These are phyloP conservation scores for Arthrobotrys musiformis DNA, from an alignment of 2,329 filamentous ascomycete species.

Conservation along the genomic window DNA sequence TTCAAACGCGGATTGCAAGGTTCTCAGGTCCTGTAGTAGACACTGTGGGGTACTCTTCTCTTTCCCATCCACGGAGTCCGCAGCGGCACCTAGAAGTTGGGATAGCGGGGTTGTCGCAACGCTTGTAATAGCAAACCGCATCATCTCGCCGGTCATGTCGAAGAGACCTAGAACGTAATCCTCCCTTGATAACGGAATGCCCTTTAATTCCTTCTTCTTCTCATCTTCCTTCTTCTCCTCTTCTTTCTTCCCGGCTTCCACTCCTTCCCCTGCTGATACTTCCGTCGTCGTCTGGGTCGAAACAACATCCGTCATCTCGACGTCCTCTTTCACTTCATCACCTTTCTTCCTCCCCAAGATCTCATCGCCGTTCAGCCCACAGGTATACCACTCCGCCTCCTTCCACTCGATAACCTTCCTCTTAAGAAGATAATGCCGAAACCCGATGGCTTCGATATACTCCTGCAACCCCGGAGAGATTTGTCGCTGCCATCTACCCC, in stretches of 20 bases:
- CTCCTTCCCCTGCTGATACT: background rate
- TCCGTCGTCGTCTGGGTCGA: background rate
- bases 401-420: conserved; percentile 74
- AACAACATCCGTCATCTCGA: conserved; percentile 40
- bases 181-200: conserved; percentile 76
- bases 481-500: conserved; percentile 81
- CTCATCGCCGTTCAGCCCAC: conserved; percentile 60
- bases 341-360: conserved; percentile 58
- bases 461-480: conserved; percentile 88
- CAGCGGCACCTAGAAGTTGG: conserved; percentile 65
- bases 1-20: conserved; percentile 62
- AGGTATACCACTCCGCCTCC: conserved; percentile 41
- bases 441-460: conserved; percentile 89
- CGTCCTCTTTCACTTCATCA: conserved; percentile 59
- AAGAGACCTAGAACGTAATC: conserved; percentile 93
- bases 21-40: conserved; percentile 47
- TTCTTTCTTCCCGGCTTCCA: background rate
- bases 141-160: conserved; percentile 93
- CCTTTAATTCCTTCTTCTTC: conserved; percentile 62
- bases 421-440: conserved; percentile 84
- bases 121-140: conserved; percentile 92
- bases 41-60: conserved; percentile 37
- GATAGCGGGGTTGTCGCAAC: conserved; percentile 72
- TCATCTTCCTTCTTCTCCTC: background rate
- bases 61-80: conserved; percentile 58